phyloP scores from a whole-genome alignment of 139 green algal species.

The Monoraphidium neglectum region DNA sequence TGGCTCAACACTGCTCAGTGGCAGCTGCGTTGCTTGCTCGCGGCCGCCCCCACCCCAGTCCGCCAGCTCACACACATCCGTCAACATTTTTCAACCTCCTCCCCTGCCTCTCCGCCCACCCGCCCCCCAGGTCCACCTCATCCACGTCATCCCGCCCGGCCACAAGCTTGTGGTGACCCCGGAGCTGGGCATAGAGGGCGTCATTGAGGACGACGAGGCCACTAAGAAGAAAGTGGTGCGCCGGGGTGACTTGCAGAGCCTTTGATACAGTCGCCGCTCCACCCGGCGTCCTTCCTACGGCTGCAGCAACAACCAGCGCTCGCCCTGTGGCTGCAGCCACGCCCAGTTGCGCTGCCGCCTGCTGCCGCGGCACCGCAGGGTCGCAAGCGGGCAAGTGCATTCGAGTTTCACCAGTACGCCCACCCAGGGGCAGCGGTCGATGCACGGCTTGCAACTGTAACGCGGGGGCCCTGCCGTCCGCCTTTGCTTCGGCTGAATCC shows the following conservation, averaged over 20 bases:
- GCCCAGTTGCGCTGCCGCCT: too few species aligned
- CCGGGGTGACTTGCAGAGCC: not conserved
- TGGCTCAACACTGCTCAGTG: too few species aligned
- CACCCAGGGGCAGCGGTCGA: not conserved
- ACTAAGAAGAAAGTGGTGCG: constrained; percentile 27
- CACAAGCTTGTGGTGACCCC: constrained; percentile 16
- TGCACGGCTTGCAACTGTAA: not conserved
- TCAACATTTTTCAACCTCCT: not conserved
- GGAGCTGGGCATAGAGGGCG: constrained; percentile 27
- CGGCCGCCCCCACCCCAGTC: not conserved
- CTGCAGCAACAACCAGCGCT: too few species aligned
- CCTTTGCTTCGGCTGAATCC: not conserved
- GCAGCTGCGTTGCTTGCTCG: not conserved
- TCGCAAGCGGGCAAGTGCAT: not conserved
- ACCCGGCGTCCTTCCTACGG: too few species aligned
- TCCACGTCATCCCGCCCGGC: constrained; percentile 26
- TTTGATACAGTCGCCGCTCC: too few species aligned
- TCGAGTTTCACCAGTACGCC: not conserved
- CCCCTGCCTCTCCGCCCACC: not conserved
- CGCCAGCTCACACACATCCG: not conserved
- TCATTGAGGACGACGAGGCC: constrained; percentile 32
- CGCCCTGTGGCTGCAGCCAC: too few species aligned
- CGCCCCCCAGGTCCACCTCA: constrained; percentile 14
- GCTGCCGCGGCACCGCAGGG: not conserved
- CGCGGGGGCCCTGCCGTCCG: too few species aligned